Evolutionary conservation across 768 basidiomycete genomes (phyloP).

Genomic region (Suillus luteus): DNA sequence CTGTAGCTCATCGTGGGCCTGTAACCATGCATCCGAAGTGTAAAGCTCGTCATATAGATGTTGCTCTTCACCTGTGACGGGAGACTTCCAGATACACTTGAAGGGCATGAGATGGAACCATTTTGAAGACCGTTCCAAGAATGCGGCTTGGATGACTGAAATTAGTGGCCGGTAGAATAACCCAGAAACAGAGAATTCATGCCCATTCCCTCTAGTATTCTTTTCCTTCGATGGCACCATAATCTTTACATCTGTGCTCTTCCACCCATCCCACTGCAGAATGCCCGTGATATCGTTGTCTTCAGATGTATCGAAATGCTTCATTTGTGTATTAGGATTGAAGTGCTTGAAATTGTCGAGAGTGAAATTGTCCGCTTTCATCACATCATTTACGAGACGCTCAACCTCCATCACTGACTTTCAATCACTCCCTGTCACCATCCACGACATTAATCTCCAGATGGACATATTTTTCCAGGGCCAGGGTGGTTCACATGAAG

Average conservation of each 20-base stretch:
- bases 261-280: neutral
- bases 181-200: slow-evolving; percentile 25
- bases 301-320: neutral
- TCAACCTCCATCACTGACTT: slow-evolving; percentile 31
- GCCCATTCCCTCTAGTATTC: neutral
- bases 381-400: slow-evolving; percentile 30
- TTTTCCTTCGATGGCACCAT: neutral
- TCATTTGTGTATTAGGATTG: neutral
- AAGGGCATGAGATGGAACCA: slow-evolving; percentile 34
- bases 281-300: neutral
- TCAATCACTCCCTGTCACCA: slow-evolving; percentile 25
- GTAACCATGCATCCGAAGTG: slow-evolving; percentile 33
- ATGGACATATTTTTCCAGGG: slow-evolving; percentile 17
- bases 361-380: slow-evolving; percentile 27
- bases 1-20: slow-evolving; percentile 34
- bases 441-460: slow-evolving; percentile 35
- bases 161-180: slow-evolving; percentile 26
- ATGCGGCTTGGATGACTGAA: slow-evolving; percentile 25
- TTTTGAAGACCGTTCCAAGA: slow-evolving; percentile 20
- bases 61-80: slow-evolving; percentile 15
- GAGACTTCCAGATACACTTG: slow-evolving; percentile 23
- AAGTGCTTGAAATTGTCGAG: slow-evolving; percentile 24
- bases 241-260: neutral
- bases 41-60: slow-evolving; percentile 32
- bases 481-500: slow-evolving; percentile 9